Percentiles rank a stretch among this genome's conserved stretches.
Evolutionary conservation across 805 yeast species (phyloP).

Genomic region (Ogataea ramenticola): DNA sequence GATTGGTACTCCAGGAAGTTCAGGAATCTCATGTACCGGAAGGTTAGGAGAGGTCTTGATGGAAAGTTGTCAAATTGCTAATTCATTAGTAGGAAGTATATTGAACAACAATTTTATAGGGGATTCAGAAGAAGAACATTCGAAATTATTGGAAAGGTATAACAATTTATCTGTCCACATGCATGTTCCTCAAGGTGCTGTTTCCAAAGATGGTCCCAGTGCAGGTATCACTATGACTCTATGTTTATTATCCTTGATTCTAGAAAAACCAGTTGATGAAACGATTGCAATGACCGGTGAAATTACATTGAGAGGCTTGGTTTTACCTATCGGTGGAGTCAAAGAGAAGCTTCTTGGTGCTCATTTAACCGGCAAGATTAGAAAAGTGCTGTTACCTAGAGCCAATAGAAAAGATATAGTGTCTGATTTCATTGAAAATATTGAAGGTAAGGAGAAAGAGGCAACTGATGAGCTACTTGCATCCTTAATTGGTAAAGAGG

Average conservation of each 20-base stretch:
- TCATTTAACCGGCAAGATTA: constrained; percentile 54
- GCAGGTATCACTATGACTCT: constrained; percentile 46
- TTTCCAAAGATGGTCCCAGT: constrained; percentile 40
- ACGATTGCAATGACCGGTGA: constrained; percentile 83
- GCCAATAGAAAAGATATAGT: constrained; percentile 64
- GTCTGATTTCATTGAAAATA: constrained; percentile 40
- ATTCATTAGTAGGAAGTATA: constrained; percentile 62
- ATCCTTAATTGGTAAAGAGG: constrained; percentile 20
- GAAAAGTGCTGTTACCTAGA: constrained; percentile 61
- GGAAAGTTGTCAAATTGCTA: constrained; percentile 76
- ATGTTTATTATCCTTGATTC: constrained; percentile 35
- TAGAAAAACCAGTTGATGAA: constrained; percentile 36
- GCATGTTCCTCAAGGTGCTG: constrained; percentile 43
- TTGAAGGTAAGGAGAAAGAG: constrained; percentile 12
- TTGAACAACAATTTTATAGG: constrained; percentile 16
- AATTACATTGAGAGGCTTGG: constrained; percentile 69
- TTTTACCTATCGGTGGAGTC: constrained; percentile 77
- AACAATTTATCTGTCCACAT: constrained; percentile 45
- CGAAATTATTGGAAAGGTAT: constrained; percentile 33
- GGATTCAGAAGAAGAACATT: not conserved
- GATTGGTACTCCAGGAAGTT: constrained; percentile 49
- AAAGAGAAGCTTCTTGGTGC: constrained; percentile 76
- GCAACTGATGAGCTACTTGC: constrained; percentile 12
- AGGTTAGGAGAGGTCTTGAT: constrained; percentile 72
- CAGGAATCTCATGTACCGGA: constrained; percentile 64